These are phyloP conservation scores for Cavenderia fasciculata DNA, from an alignment of 78 protist genomes.

Conservation along the genomic window DNA sequence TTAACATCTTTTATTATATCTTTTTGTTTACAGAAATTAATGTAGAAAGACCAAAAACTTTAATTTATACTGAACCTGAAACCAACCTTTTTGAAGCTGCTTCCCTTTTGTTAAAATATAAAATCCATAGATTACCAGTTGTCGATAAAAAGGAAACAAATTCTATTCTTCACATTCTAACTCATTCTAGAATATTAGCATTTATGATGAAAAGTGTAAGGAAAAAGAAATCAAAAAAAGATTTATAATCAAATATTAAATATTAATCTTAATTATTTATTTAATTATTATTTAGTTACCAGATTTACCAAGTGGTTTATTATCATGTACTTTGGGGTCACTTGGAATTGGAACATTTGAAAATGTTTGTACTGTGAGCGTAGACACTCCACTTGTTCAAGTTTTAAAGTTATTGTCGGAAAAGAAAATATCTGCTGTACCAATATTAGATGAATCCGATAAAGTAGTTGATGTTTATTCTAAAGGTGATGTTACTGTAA, in stretches of 20 bases:
- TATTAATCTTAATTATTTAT: too few species aligned
- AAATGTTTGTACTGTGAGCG: slow-evolving; percentile 39
- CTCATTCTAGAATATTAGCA: slow-evolving; percentile 79
- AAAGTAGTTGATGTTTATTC: slow-evolving; percentile 78
- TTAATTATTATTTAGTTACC: slow-evolving; percentile 9
- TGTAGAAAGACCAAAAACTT: slow-evolving; percentile 29
- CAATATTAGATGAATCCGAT: slow-evolving; percentile 61
- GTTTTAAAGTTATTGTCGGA: slow-evolving; percentile 58
- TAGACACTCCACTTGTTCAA: slow-evolving; percentile 48
- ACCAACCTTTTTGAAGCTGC: slow-evolving; percentile 67
- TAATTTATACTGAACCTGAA: slow-evolving; percentile 70
- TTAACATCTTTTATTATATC: too few species aligned
- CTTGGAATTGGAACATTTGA: slow-evolving; percentile 76
- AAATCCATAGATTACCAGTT: slow-evolving; percentile 74
- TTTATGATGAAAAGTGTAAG: slow-evolving; percentile 75
- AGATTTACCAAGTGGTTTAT: slow-evolving; percentile 34
- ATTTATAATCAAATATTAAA: too few species aligned
- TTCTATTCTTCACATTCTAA: slow-evolving; percentile 75
- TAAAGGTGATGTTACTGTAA: slow-evolving; percentile 79
- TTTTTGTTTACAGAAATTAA: slow-evolving; percentile 18
- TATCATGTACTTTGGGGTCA: slow-evolving; percentile 55
- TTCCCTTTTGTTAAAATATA: slow-evolving; percentile 19
- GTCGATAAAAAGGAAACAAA: slow-evolving; percentile 67
- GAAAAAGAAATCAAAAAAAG: too few species aligned
- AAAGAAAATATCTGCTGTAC: slow-evolving; percentile 74